Conservation (phyloP, 2,329 filamentous ascomycete species). For the Arthroderma sp. region DNA sequence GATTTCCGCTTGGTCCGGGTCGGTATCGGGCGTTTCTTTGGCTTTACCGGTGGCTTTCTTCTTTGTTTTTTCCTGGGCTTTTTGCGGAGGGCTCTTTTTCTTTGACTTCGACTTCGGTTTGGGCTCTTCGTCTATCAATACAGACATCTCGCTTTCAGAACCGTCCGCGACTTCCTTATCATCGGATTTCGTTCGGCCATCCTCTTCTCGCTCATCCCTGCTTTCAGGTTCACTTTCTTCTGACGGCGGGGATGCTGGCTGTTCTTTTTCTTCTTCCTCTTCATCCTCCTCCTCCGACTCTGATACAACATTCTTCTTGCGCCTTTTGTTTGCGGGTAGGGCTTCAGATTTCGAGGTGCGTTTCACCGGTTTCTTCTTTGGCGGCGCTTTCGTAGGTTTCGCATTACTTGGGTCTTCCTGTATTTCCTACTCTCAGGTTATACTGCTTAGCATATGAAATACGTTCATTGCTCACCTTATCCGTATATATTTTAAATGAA, state of each 20-base stretch:
- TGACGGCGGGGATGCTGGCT: slow-evolving; percentile 5
- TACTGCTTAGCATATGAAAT: too few relatives aligned
- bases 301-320: slow-evolving; percentile 18
- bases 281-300: slow-evolving; percentile 13
- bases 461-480: too few relatives aligned
- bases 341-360: slow-evolving; percentile 14
- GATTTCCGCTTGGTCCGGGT: slow-evolving; percentile 63
- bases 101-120: slow-evolving; percentile 27
- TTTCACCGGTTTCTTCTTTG: slow-evolving; percentile 17
- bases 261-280: slow-evolving; percentile 5
- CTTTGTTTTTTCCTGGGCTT: slow-evolving; percentile 18
- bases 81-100: slow-evolving; percentile 14
- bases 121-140: slow-evolving; percentile 62
- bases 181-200: slow-evolving; percentile 7
- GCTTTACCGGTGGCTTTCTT: slow-evolving; percentile 22
- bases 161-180: slow-evolving; percentile 4
- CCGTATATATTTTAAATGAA: too few relatives aligned
- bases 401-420: slow-evolving; percentile 4
- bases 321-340: slow-evolving; percentile 21
- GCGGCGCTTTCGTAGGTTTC: slow-evolving; percentile 9
- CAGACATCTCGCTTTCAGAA: slow-evolving; percentile 55
- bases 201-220: slow-evolving; percentile 5
- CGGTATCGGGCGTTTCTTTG: slow-evolving; percentile 34
- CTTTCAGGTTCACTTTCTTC: slow-evolving; percentile 4
- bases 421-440: background rate